Evolutionary conservation across 495 filamentous ascomycete genomes (phyloP), one percentile per base, ranked within the genome.

Genomic region (Xylaria grammica): DNA sequence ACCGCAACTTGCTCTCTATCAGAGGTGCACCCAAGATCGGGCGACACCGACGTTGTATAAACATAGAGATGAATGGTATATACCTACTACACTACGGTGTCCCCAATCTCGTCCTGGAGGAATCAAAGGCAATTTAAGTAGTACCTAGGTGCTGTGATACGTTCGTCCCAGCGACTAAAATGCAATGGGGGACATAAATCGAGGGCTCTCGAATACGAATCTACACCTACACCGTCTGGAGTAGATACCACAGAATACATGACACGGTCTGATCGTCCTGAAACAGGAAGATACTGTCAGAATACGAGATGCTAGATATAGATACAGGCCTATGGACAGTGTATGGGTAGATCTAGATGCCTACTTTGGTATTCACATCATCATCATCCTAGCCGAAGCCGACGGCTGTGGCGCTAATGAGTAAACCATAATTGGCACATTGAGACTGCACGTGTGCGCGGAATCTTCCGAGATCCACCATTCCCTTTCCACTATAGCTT

Each of bases 341-440:
- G 11, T 36, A 11, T 36, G 11, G 32, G 4, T 4, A 11, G 4
- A 36, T 4, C 4, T 11, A 36, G 5, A 4, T 36, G 11, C 32
- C 32, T 36, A 36, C 11, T 36, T 36, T 11, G 32, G 32, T 4
- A 36, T 4, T 4, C 4, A 5, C 11, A 4, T 5, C 32, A 36
- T 11, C 32, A 11, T 11, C 40, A 42, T 42, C 40, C 40, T 17
- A 15, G 40, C 17, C 40, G 3, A 32, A 9, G 3, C 11, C 11
- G 29, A 46, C 56, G 56, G 56, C 56, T 48, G 24, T 4, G 42
- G 56, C 56, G 56, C 56, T 48, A 48, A 36, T 10, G 27, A 22
- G 40, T 45, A 58, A 59, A 48, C 55, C 17, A 22, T 2, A 3
- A 46, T 34, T n/a, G 19, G 26, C 27, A 9, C 40, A 17, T 17